Percentiles rank a stretch among this genome's conserved stretches.
phyloP scores from a whole-genome alignment of 192 early-diverging fungal species.

The Coemansia sp. region DNA sequence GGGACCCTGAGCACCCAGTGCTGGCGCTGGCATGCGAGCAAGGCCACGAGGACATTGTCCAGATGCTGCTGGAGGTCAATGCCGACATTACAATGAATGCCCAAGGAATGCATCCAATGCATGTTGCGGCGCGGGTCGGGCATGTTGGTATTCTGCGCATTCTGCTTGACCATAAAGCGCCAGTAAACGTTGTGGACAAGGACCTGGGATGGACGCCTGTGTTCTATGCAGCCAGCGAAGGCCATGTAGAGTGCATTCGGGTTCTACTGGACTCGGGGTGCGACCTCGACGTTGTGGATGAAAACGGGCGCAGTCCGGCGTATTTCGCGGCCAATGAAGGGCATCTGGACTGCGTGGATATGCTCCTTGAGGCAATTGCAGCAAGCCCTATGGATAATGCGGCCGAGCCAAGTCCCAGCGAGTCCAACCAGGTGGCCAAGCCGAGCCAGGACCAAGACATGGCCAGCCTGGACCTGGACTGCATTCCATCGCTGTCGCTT shows the following conservation, averaged over 20 bases:
- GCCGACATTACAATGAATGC: conserved; percentile 72
- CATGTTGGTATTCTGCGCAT: conserved; percentile 68
- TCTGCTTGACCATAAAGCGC: conserved; percentile 69
- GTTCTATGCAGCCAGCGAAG: conserved; percentile 94
- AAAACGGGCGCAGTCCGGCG: conserved; percentile 76
- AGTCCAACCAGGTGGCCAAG: background rate
- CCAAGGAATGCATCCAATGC: conserved; percentile 85
- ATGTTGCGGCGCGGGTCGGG: conserved; percentile 85
- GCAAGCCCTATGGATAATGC: background rate
- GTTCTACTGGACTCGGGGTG: conserved; percentile 79
- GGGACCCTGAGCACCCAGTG: conserved; percentile 58
- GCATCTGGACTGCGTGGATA: conserved; percentile 74
- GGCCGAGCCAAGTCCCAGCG: background rate
- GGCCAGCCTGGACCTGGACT: conserved; percentile 71
- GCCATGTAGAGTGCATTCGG: conserved; percentile 77
- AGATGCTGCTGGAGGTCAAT: conserved; percentile 73
- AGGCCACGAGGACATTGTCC: conserved; percentile 84
- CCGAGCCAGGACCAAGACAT: conserved; percentile 51
- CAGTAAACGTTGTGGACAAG: conserved; percentile 80
- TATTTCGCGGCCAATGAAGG: conserved; percentile 96
- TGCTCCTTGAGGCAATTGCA: conserved; percentile 67
- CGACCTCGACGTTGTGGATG: conserved; percentile 74
- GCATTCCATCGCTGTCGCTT: conserved; percentile 87
- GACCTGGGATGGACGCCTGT: conserved; percentile 95
- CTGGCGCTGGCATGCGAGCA: conserved; percentile 90